Conservation (phyloP, 1,139 yeast genomes). For the Taphrina betulina region DNA sequence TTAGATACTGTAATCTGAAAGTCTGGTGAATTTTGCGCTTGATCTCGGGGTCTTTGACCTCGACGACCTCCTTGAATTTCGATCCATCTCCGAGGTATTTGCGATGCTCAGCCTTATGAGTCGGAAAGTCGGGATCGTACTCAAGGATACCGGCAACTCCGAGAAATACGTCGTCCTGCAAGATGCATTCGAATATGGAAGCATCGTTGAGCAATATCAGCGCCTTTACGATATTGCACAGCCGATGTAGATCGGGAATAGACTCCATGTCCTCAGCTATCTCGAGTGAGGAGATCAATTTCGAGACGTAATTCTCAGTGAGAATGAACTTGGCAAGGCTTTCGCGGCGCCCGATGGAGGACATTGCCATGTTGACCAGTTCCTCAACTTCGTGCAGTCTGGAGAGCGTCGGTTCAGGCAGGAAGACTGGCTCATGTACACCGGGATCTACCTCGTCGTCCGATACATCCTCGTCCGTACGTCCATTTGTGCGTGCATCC, state of each 20-base stretch:
- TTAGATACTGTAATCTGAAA: constrained; percentile 71
- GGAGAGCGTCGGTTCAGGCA: constrained; percentile 33
- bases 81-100: constrained; percentile 59
- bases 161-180: constrained; percentile 60
- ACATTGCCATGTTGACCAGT: constrained; percentile 56
- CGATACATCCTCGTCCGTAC: constrained; percentile 25
- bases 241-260: constrained; percentile 56
- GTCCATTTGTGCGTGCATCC: constrained; percentile 1
- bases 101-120: constrained; percentile 74
- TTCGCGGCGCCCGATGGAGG: constrained; percentile 57
- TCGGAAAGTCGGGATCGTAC: constrained; percentile 84
- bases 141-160: constrained; percentile 82
- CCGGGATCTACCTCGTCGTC: constrained; percentile 29
- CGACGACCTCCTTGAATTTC: constrained; percentile 69
- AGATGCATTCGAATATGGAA: constrained; percentile 62
- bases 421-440: constrained; percentile 24
- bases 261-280: constrained; percentile 56
- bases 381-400: constrained; percentile 42
- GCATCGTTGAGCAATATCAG: constrained; percentile 66
- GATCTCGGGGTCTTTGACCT: constrained; percentile 55
- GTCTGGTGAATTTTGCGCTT: constrained; percentile 65
- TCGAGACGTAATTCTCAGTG: constrained; percentile 54
- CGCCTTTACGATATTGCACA: constrained; percentile 73
- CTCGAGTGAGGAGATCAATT: constrained; percentile 56
- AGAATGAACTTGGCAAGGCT: constrained; percentile 55